Conservation (phyloP, 257 asterid species). For the Plantago ovata region DNA sequence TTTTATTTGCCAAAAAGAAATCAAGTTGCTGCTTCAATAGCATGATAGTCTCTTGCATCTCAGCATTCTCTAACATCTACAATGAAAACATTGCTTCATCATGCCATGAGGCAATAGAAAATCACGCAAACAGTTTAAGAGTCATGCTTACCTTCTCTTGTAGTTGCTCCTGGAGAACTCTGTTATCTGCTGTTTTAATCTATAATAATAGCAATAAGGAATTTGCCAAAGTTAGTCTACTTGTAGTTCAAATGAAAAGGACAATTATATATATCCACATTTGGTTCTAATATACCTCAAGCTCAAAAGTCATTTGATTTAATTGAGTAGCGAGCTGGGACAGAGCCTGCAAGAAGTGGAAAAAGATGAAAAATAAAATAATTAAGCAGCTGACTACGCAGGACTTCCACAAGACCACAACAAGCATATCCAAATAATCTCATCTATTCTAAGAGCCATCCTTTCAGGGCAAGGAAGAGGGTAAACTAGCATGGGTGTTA, state of each 20-base stretch:
- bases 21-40: slow-evolving; percentile 55
- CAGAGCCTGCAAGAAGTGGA: slow-evolving; percentile 40
- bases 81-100: slow-evolving; percentile 18
- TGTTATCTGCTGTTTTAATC: slow-evolving; percentile 86
- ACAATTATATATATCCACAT: slow-evolving; percentile 7
- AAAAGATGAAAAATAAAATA: slow-evolving; percentile 10
- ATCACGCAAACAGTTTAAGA: slow-evolving; percentile 11
- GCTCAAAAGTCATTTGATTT: slow-evolving; percentile 73
- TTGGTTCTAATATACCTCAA: slow-evolving; percentile 50
- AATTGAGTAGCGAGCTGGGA: slow-evolving; percentile 72
- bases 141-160: slow-evolving; percentile 49
- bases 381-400: slow-evolving; percentile 2
- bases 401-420: too few species aligned
- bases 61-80: slow-evolving; percentile 51
- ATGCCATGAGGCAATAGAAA: slow-evolving; percentile 13
- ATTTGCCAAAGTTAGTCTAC: slow-evolving; percentile 27
- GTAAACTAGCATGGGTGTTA: too few species aligned
- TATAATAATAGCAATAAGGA: slow-evolving; percentile 24
- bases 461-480: too few species aligned
- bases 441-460: too few species aligned
- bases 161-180: slow-evolving; percentile 86
- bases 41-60: slow-evolving; percentile 59
- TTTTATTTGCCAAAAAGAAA: slow-evolving; percentile 38
- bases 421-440: too few species aligned
- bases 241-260: slow-evolving; percentile 11